Evolutionary conservation across 179 eudicot species (phyloP), one percentile per base, ranked within the genome.

Genomic region (Amaranthus tricolor): DNA sequence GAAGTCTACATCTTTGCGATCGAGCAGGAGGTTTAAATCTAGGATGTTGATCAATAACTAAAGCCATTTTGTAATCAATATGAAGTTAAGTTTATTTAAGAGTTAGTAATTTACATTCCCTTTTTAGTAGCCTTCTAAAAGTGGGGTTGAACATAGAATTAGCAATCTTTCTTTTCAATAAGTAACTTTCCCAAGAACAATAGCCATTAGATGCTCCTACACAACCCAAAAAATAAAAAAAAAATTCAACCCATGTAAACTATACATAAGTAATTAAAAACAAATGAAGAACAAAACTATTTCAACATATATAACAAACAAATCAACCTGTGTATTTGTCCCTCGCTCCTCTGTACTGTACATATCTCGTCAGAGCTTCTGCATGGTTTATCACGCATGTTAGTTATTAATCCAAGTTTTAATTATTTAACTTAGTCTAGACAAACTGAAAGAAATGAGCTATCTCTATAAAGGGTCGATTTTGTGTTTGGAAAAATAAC

Each of bases 1-100:
- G 89, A 80, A 88, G 89, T 76, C 86, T 85, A 81, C 95, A 92
- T 86, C 86, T 85, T 45, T 91, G 96, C 40, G 92, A 89, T 68
- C 91, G 87, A 49, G 74, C 50, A 52, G 80, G 86, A 51, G 94
- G 88, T 81, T 84, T 90, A 78, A 89, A 83, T 76, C 83, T 90
- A 76, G 85, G 87, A 80, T 81, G 83, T 60, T 74, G 92, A 74
- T 91, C 87, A 66, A 89, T 76, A 61, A 80, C 93, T 77, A 92
- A 91, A 77, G 95, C 97, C 98, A 93, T 92, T 74, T 74, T 70
- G 71, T 78, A 47, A 78, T 66, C 61, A 74, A 84, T 71, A 78
- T 77, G 79, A 71, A 49, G 61, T 68, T 74, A 81, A 63, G 78
- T 69, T 62, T 79, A 80, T 81, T 66, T 59, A 76, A 74, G 71